Evolutionary conservation across 495 filamentous ascomycete genomes (phyloP), one percentile per base, ranked within the genome.

Genomic region (Talaromyces adpressus): DNA sequence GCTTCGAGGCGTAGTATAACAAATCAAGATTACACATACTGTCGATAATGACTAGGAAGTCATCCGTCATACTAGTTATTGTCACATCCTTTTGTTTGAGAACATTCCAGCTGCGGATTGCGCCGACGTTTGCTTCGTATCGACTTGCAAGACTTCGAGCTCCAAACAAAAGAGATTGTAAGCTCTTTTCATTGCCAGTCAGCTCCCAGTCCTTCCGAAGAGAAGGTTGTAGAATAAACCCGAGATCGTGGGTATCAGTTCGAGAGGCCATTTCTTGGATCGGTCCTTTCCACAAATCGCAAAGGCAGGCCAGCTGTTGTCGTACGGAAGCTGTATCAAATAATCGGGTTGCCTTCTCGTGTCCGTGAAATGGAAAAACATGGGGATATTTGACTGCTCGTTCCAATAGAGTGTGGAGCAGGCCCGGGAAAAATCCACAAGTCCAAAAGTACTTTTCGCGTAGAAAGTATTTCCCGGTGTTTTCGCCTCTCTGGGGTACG

Each of bases 11-110:
- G 62, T 75, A 81, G 63, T 70, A 81, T 1, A 81, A 68, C 18
- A 81, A 60, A 30, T 77, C 77, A 5, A 80, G 64, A 61, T 81
- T 76, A 22, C 56, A 64, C 73, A 80, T 77, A 60, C 74, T 78
- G 64, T 80, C 79, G 57, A 81, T 76, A 57, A 81, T 81, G 45
- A 81, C 72, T 7, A 75, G 52, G 36, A 77, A 75, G 16, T 75
- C 70, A 41, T 73, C 69, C 3, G 69, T 62, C 52, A 71, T 66
- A 8, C 65, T 64, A 14, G 62, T 69, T 18, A 71, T 63, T 5
- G 62, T 65, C n/a, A 67, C 61, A 0, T 65, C 64, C 59, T 64
- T 65, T 53, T 69, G 65, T 8, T 59, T 57, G 22, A 69, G 41
- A n/a, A 29, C 30, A 39, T 79, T 75, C 78, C 77, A 81, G 57